Percentiles rank a stretch among this genome's conserved stretches.
phyloP scores from a whole-genome alignment of 129 eudicot species.

The Helianthus tuberosus region DNA sequence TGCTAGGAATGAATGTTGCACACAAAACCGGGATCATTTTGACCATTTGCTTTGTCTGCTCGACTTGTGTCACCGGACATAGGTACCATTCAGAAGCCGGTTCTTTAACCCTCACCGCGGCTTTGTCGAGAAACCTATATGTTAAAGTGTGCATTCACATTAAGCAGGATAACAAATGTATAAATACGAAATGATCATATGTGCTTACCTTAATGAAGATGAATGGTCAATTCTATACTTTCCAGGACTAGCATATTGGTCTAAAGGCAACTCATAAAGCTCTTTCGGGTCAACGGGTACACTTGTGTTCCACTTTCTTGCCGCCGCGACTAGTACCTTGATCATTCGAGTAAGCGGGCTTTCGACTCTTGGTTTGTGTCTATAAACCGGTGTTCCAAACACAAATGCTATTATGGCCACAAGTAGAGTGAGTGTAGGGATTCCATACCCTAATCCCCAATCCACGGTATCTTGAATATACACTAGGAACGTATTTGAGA shows the following conservation, averaged over 20 bases:
- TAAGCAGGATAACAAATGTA: not conserved
- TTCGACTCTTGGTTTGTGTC: constrained; percentile 56
- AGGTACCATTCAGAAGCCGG: constrained; percentile 42
- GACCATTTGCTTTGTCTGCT: constrained; percentile 66
- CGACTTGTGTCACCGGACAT: constrained; percentile 68
- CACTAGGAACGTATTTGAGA: constrained; percentile 56
- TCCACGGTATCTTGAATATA: constrained; percentile 68
- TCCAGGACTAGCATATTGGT: constrained; percentile 48
- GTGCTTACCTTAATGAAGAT: constrained; percentile 44
- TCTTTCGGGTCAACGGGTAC: constrained; percentile 59
- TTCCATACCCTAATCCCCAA: constrained; percentile 61
- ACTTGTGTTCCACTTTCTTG: constrained; percentile 44
- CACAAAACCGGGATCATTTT: constrained; percentile 58
- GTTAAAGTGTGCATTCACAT: not conserved
- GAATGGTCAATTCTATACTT: constrained; percentile 49
- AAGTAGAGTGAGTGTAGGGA: constrained; percentile 56
- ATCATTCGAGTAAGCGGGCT: constrained; percentile 64
- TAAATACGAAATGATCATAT: not conserved
- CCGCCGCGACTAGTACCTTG: constrained; percentile 55
- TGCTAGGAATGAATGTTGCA: constrained; percentile 56
- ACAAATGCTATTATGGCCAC: constrained; percentile 49
- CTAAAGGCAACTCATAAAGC: constrained; percentile 50
- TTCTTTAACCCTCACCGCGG: constrained; percentile 40
- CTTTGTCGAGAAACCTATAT: constrained; percentile 58
- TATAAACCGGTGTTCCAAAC: constrained; percentile 54